phyloP scores from a whole-genome alignment of 2,329 filamentous ascomycete species.

The Pseudogymnoascus sp. region DNA sequence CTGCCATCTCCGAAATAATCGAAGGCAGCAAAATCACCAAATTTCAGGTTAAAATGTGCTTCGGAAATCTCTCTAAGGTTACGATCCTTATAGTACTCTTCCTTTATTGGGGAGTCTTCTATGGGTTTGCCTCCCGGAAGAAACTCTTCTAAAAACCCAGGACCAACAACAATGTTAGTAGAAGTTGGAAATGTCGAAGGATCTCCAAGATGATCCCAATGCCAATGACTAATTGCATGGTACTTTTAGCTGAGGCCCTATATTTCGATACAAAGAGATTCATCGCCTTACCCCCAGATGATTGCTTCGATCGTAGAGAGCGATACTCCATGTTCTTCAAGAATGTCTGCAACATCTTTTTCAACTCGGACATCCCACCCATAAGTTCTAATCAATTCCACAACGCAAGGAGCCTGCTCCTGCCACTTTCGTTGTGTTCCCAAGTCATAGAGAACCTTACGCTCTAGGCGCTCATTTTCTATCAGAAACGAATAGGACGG shows the following conservation, averaged over 20 bases:
- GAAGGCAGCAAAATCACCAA: conserved; percentile 21
- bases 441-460: conserved; percentile 22
- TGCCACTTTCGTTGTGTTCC: conserved; percentile 22
- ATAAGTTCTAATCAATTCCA: conserved; percentile 8
- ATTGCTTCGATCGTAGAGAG: conserved; percentile 13
- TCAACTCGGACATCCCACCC: conserved; percentile 13
- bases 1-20: conserved; percentile 27
- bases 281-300: neutral
- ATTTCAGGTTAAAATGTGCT: conserved; percentile 10
- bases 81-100: conserved; percentile 33
- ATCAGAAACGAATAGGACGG: conserved; percentile 20
- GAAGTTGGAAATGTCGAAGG: conserved; percentile 33
- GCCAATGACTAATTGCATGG: conserved; percentile 24
- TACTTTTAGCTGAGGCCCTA: neutral
- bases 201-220: conserved; percentile 37
- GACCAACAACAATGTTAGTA: conserved; percentile 38
- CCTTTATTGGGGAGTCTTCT: conserved; percentile 30
- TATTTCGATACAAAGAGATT: conserved; percentile 3
- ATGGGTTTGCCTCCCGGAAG: conserved; percentile 37
- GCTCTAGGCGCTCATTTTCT: conserved; percentile 18
- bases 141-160: conserved; percentile 36
- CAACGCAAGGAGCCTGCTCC: conserved; percentile 17
- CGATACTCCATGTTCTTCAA: conserved; percentile 14
- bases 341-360: conserved; percentile 19
- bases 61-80: conserved; percentile 20